Percentiles rank a stretch among this genome's conserved stretches.
phyloP scores from a whole-genome alignment of 2,329 filamentous ascomycete genomes.

The Didymella exigua region DNA sequence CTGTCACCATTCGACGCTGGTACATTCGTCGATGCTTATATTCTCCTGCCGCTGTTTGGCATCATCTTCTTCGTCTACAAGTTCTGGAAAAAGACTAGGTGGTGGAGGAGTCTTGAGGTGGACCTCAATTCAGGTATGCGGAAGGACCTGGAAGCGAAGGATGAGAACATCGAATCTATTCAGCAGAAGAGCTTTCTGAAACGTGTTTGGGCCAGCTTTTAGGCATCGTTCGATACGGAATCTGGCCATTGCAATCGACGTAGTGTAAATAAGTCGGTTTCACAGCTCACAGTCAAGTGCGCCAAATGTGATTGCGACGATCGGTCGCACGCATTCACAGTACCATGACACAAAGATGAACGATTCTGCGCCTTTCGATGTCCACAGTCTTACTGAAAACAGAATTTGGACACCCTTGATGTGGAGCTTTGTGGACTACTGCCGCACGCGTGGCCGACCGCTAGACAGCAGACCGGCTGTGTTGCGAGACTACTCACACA shows the following conservation, averaged over 20 bases:
- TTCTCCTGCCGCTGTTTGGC: conserved; percentile 58
- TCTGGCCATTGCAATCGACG: too few species aligned
- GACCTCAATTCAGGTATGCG: conserved; percentile 48
- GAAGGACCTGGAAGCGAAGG: conserved; percentile 43
- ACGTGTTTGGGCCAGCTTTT: conserved; percentile 22
- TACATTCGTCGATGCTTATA: conserved; percentile 61
- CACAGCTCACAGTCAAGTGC: neutral
- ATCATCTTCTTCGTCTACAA: conserved; percentile 57
- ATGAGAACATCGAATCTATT: conserved; percentile 13
- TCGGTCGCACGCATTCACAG: neutral
- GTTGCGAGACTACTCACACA: neutral
- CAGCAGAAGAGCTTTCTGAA: conserved; percentile 24
- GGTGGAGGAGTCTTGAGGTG: conserved; percentile 44
- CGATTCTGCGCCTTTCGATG: too few species aligned
- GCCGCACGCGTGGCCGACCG: neutral
- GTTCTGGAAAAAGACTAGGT: conserved; percentile 48
- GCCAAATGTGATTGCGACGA: neutral
- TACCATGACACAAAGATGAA: neutral
- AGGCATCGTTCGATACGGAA: neutral
- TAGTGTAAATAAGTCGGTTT: neutral
- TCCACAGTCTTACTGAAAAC: neutral
- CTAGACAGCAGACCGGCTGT: neutral
- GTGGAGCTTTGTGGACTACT: neutral
- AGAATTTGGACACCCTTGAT: neutral
- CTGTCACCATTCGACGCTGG: conserved; percentile 58